A percentile compares a stretch with the other conserved stretches of the same genome.
These are phyloP conservation scores for Sesbania bispinosa DNA, from an alignment of 306 rosid genomes.

Conservation along the genomic window DNA sequence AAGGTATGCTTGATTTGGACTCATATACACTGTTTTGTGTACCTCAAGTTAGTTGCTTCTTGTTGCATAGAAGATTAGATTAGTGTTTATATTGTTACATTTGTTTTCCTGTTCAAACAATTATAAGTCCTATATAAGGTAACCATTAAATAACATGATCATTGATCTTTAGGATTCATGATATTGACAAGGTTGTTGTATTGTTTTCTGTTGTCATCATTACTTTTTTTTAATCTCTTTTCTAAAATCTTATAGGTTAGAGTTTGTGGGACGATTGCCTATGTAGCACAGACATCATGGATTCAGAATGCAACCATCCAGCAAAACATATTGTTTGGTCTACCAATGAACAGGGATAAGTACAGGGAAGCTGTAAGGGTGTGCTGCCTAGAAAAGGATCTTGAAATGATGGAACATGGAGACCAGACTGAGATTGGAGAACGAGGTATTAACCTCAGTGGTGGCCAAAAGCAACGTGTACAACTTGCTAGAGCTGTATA, in stretches of 20 bases:
- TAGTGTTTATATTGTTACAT: neutral
- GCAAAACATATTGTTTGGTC: slow-evolving; percentile 77
- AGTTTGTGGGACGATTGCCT: slow-evolving; percentile 73
- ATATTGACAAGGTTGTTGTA: neutral
- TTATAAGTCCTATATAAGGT: neutral
- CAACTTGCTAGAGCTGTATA: slow-evolving; percentile 91
- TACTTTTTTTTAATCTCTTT: neutral
- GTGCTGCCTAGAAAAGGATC: slow-evolving; percentile 78
- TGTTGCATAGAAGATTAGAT: neutral
- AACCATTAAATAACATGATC: no score
- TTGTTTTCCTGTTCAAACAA: neutral
- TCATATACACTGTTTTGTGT: neutral
- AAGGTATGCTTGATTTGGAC: slow-evolving; percentile 49
- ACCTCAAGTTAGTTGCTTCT: neutral
- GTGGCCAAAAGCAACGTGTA: slow-evolving; percentile 87
- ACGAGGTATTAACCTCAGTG: slow-evolving; percentile 89
- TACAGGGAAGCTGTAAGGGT: slow-evolving; percentile 62
- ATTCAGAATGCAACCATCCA: slow-evolving; percentile 85
- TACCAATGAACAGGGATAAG: slow-evolving; percentile 57
- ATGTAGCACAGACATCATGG: slow-evolving; percentile 94
- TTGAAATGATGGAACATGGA: slow-evolving; percentile 82
- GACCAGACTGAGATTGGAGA: slow-evolving; percentile 91
- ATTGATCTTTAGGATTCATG: no score
- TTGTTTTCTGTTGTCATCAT: slow-evolving; percentile 3
- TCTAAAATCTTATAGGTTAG: slow-evolving; percentile 44